Evolutionary conservation across 2,329 filamentous ascomycete genomes (phyloP).

Genomic region (Blumeria graminis): DNA sequence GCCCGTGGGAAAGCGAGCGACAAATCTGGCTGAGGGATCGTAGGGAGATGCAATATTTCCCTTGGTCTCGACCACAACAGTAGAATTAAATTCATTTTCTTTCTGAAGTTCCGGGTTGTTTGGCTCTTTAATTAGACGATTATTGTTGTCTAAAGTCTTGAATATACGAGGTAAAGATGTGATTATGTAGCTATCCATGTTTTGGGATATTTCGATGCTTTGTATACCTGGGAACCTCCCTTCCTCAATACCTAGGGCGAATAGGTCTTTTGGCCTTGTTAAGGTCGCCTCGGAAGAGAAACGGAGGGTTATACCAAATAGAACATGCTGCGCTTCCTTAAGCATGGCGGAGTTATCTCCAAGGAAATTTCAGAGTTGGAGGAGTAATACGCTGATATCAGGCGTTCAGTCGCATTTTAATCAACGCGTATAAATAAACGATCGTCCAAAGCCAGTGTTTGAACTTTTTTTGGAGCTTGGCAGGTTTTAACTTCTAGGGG

Average conservation of each 20-base stretch:
- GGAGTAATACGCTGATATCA: neutral
- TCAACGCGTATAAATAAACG: neutral
- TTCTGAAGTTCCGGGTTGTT: neutral
- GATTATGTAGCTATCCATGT: neutral
- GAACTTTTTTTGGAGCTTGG: too few relatives aligned
- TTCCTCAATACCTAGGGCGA: neutral
- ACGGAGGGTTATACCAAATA: neutral
- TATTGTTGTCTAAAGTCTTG: neutral
- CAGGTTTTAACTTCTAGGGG: too few relatives aligned
- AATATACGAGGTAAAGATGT: neutral
- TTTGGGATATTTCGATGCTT: neutral
- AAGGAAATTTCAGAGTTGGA: neutral
- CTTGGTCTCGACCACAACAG: neutral
- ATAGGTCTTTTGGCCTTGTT: neutral
- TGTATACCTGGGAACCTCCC: neutral
- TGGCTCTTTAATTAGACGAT: neutral
- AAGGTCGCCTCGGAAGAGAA: neutral
- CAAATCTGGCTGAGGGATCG: neutral
- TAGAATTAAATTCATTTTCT: neutral
- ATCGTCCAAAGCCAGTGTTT: neutral
- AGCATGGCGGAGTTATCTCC: neutral
- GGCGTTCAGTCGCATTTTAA: neutral
- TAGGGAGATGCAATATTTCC: neutral
- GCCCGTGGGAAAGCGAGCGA: neutral
- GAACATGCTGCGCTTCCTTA: neutral